Base-by-base conservation (phyloP, 192 early-diverging fungal genomes). In the Coemansia asiatica region DNA sequence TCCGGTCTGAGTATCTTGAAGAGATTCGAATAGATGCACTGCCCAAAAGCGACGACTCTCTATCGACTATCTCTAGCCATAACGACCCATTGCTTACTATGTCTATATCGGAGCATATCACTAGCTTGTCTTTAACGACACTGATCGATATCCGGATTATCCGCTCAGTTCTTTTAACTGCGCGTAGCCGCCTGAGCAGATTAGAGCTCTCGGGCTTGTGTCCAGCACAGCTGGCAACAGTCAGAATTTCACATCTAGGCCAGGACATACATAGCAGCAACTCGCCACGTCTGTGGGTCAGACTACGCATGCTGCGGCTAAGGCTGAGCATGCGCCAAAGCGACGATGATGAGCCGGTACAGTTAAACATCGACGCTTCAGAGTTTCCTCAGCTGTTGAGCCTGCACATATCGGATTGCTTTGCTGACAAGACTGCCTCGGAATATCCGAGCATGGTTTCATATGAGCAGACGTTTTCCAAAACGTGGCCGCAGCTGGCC, bases 81-180 rank as follows among this genome's bases (percentile, higher is more conserved):
- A 46, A 33, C 46, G 73, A 81, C 54, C 61, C 79, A 25, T 57
- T 72, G 16, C 60, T 81, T 55, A 10, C 50, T 0, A 22, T 59
- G 21, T 59, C 36, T 10, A 29, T 70, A 1, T 47, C 66, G 3
- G 28, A 46, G 0, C 61, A 33, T 10, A 55, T 81, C 12, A 61
- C 50, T 1, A 59, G 51, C 29, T 36, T 81, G 33, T 66, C 66
- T 22, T 49, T 81, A 12, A 75, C 69, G 15, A 56, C 73, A 15
- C 31, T 75, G 1, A 61, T 81, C 12, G 79, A 81, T 28, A 69
- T 75, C 13, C 69, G 79, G 38, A 67, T 75, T 47, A 54, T 64
- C 27, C 35, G 69, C 35, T 53, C 58, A 4, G 69, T 75, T 7
- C 49, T 81, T 28, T 54, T 26, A 13, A 60, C 27, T 1, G 27